phyloP scores from a whole-genome alignment of 179 eudicot genomes.

The Amaranthus tricolor region DNA sequence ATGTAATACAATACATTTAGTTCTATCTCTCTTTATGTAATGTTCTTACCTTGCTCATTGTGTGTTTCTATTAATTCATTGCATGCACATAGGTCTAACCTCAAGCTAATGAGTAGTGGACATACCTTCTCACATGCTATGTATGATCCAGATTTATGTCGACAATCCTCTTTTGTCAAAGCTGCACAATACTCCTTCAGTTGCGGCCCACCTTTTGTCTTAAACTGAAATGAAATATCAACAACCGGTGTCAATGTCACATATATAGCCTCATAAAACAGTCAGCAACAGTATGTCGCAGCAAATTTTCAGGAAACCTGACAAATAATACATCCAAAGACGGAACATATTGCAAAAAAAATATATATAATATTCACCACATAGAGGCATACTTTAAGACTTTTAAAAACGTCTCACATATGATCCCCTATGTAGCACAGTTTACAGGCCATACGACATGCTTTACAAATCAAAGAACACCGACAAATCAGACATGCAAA shows the following conservation, averaged over 20 bases:
- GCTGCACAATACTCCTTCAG: slow-evolving; percentile 88
- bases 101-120: slow-evolving; percentile 1
- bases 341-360: neutral
- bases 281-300: neutral
- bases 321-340: neutral
- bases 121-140: slow-evolving; percentile 85
- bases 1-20: neutral
- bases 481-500: neutral
- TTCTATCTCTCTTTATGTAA: neutral
- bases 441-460: neutral
- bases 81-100: too few species aligned
- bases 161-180: slow-evolving; percentile 94
- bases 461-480: neutral
- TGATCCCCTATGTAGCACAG: neutral
- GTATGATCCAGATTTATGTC: slow-evolving; percentile 72
- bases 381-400: neutral
- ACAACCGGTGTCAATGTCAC: slow-evolving; percentile 7
- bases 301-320: neutral
- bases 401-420: neutral
- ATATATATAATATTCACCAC: neutral
- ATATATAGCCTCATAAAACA: neutral
- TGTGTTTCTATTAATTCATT: neutral
- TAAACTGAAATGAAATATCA: slow-evolving; percentile 52
- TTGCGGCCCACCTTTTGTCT: slow-evolving; percentile 91
- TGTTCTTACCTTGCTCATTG: neutral